A percentile compares a stretch with the other conserved stretches of the same genome.
Evolutionary conservation across 2,329 filamentous ascomycete species (phyloP).

Genomic region (Arthrobotrys iridis): DNA sequence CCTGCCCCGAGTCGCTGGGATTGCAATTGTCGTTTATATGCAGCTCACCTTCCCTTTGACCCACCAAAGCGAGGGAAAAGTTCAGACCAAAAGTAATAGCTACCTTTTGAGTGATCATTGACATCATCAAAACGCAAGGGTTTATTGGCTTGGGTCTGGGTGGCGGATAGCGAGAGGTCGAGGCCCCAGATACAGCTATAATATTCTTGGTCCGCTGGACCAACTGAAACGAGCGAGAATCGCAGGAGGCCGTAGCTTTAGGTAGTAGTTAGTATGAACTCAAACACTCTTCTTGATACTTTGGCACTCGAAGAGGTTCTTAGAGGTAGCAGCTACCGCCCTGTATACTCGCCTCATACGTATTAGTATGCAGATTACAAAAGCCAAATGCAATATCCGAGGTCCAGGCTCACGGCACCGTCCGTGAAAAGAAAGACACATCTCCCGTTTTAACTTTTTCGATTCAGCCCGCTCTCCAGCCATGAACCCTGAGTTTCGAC

Average conservation of each 20-base stretch:
- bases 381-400: constrained; percentile 14
- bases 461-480: constrained; percentile 13
- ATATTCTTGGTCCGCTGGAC: neutral
- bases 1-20: constrained; percentile 24
- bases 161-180: neutral
- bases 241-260: neutral
- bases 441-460: constrained; percentile 12
- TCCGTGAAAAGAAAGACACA: constrained; percentile 24
- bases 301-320: neutral
- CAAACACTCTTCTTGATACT: constrained; percentile 11
- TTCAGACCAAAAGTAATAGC: constrained; percentile 43
- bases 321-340: constrained; percentile 10
- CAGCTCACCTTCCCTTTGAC: constrained; percentile 12
- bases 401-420: constrained; percentile 19
- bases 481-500: constrained; percentile 22
- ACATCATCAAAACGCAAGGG: constrained; percentile 51
- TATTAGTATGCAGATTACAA: too few species aligned
- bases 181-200: constrained; percentile 5
- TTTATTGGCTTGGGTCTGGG: constrained; percentile 22
- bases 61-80: constrained; percentile 33
- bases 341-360: constrained; percentile 2
- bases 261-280: neutral
- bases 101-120: constrained; percentile 30
- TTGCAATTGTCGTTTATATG: constrained; percentile 28
- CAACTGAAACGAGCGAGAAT: neutral